These are phyloP conservation scores for Lepidium campestre DNA, from an alignment of 441 rosid species.

Conservation along the genomic window DNA sequence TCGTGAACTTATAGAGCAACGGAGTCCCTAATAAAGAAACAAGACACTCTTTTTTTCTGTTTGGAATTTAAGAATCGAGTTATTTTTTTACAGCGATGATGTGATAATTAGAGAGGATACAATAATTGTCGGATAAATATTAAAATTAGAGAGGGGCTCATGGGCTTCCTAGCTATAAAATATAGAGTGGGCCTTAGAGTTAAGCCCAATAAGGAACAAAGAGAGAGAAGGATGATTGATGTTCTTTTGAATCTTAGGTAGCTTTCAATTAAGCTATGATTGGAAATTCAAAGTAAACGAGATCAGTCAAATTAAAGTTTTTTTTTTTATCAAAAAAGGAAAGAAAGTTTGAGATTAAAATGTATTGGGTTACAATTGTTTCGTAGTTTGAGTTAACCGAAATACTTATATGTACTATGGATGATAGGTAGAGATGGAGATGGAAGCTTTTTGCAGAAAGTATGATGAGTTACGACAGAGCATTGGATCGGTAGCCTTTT, in stretches of 20 bases:
- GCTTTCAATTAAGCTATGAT: neutral
- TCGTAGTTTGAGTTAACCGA: too few relatives aligned
- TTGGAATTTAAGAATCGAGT: neutral
- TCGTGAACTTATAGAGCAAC: neutral
- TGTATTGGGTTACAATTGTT: too few relatives aligned
- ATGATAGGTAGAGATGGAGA: constrained; percentile 9
- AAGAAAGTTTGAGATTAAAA: too few relatives aligned
- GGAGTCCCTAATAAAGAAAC: neutral
- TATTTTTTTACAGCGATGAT: constrained; percentile 14
- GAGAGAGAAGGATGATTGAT: neutral
- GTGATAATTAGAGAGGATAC: neutral
- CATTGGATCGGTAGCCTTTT: constrained; percentile 35
- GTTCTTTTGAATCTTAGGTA: too few relatives aligned
- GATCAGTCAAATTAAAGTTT: neutral
- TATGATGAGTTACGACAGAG: constrained; percentile 21
- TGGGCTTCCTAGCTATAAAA: neutral
- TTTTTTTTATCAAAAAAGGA: too few relatives aligned
- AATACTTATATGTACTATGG: neutral
- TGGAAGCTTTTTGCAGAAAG: constrained; percentile 33
- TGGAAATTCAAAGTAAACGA: neutral
- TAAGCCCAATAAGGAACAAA: neutral
- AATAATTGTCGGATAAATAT: too few relatives aligned
- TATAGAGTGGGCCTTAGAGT: neutral
- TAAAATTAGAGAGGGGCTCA: neutral
- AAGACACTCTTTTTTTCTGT: neutral